Conservation (phyloP, 2,329 filamentous ascomycete species). For the Pezicula carpinea region DNA sequence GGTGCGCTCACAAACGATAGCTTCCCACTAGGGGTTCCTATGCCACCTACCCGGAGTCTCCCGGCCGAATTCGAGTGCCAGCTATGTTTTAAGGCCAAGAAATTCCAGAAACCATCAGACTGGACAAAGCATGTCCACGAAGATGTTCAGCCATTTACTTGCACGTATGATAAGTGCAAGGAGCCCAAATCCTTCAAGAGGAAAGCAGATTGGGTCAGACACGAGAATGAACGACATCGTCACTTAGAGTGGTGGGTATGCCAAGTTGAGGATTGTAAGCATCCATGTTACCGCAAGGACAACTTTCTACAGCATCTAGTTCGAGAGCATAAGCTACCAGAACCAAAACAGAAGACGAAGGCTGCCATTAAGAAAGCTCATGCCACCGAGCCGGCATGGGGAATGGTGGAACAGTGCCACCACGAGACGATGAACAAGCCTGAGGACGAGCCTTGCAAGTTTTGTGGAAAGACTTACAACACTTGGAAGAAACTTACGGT, state of each 20-base stretch:
- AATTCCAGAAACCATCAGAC: slow-evolving; percentile 85
- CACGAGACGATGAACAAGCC: slow-evolving; percentile 61
- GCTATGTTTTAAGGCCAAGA: slow-evolving; percentile 80
- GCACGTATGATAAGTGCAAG: slow-evolving; percentile 77
- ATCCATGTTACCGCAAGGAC: slow-evolving; percentile 81
- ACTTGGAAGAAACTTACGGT: slow-evolving; percentile 92
- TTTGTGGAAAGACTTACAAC: slow-evolving; percentile 75
- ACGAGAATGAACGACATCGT: slow-evolving; percentile 87
- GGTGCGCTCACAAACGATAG: slow-evolving; percentile 65
- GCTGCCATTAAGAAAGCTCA: slow-evolving; percentile 56
- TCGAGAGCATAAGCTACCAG: slow-evolving; percentile 80
- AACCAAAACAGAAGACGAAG: slow-evolving; percentile 76
- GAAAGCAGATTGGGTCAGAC: slow-evolving; percentile 92
- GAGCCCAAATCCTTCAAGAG: slow-evolving; percentile 91
- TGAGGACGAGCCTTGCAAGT: slow-evolving; percentile 76
- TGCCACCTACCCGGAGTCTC: slow-evolving; percentile 70
- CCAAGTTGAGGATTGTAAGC: slow-evolving; percentile 72
- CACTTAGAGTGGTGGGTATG: slow-evolving; percentile 91
- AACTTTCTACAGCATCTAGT: slow-evolving; percentile 93
- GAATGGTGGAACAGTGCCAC: slow-evolving; percentile 73
- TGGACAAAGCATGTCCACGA: slow-evolving; percentile 97
- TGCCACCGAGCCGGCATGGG: slow-evolving; percentile 64
- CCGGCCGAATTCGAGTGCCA: slow-evolving; percentile 89
- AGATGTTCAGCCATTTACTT: slow-evolving; percentile 89
- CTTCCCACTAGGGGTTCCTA: slow-evolving; percentile 76